These are phyloP conservation scores for Xylariaceae sp. DNA, from an alignment of 2,329 filamentous ascomycete genomes.

Conservation along the genomic window DNA sequence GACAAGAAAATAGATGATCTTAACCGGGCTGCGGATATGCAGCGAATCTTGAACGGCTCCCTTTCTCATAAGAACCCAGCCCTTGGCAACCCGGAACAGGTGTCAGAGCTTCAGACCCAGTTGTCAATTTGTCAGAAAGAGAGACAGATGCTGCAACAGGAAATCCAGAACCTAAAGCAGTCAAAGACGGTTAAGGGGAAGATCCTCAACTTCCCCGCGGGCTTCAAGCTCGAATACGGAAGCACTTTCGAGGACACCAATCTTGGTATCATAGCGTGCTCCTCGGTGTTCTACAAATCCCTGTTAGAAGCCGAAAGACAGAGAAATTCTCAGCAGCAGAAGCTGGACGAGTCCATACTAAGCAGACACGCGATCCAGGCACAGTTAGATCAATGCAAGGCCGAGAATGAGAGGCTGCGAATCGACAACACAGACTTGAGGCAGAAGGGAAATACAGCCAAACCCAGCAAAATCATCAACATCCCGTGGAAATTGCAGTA, in stretches of 20 bases:
- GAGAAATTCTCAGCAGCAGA: background rate
- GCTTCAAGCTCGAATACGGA: constrained; percentile 12
- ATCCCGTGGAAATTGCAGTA: constrained; percentile 10
- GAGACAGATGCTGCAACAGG: constrained; percentile 12
- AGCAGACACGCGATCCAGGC: background rate
- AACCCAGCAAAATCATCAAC: constrained; percentile 9
- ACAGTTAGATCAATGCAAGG: constrained; percentile 5
- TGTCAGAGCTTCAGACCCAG: constrained; percentile 2
- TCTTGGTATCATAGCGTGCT: constrained; percentile 11
- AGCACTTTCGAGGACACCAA: constrained; percentile 15
- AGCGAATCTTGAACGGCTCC: constrained; percentile 7
- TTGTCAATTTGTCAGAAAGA: constrained; percentile 1
- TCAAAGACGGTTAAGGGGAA: constrained; percentile 10
- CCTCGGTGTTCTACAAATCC: background rate
- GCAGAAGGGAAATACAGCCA: background rate
- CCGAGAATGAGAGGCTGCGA: background rate
- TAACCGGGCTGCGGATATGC: constrained; percentile 11
- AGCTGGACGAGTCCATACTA: background rate
- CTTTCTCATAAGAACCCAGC: background rate
- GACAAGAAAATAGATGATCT: constrained; percentile 9
- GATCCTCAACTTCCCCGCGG: constrained; percentile 15
- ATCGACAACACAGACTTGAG: constrained; percentile 3
- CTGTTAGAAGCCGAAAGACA: constrained; percentile 9
- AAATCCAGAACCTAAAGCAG: constrained; percentile 11
- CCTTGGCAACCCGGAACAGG: constrained; percentile 1